phyloP scores from a whole-genome alignment of 1,284 basidiomycete genomes.

The Austroboletus novae-zelandiae region DNA sequence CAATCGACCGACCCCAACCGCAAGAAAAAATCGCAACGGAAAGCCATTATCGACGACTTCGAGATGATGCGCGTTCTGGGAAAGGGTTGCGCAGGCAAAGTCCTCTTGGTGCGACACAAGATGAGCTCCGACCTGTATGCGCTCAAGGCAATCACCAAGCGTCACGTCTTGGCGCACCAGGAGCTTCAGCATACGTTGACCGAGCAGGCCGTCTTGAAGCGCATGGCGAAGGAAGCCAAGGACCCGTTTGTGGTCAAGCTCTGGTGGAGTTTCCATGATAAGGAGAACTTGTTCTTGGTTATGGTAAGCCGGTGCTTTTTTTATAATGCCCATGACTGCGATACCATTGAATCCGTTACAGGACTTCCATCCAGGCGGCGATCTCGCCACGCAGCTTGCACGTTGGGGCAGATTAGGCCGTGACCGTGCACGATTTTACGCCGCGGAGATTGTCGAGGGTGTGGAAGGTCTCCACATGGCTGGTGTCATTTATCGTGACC shows the following conservation, averaged over 20 bases:
- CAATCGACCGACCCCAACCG: conserved; percentile 50
- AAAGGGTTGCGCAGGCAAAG: conserved; percentile 95
- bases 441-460: conserved; percentile 93
- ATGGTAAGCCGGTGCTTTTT: conserved; percentile 53
- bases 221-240: conserved; percentile 77
- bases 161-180: conserved; percentile 92
- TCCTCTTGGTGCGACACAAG: conserved; percentile 82
- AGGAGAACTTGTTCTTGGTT: conserved; percentile 89
- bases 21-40: conserved; percentile 57
- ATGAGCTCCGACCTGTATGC: conserved; percentile 74
- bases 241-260: conserved; percentile 94
- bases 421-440: conserved; percentile 93
- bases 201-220: conserved; percentile 89
- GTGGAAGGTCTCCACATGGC: conserved; percentile 87
- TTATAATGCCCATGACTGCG: conserved; percentile 14
- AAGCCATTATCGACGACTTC: conserved; percentile 85
- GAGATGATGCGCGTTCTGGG: conserved; percentile 95
- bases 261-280: conserved; percentile 96
- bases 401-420: conserved; percentile 91
- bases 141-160: conserved; percentile 95
- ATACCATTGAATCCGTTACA: conserved; percentile 31
- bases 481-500: conserved; percentile 86
- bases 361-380: conserved; percentile 96
- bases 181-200: conserved; percentile 94
- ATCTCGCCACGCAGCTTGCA: conserved; percentile 94